Evolutionary conservation across 2,329 filamentous ascomycete genomes (phyloP), one percentile per base, ranked within the genome.

Genomic region (Mycosphaerella arachidis): DNA sequence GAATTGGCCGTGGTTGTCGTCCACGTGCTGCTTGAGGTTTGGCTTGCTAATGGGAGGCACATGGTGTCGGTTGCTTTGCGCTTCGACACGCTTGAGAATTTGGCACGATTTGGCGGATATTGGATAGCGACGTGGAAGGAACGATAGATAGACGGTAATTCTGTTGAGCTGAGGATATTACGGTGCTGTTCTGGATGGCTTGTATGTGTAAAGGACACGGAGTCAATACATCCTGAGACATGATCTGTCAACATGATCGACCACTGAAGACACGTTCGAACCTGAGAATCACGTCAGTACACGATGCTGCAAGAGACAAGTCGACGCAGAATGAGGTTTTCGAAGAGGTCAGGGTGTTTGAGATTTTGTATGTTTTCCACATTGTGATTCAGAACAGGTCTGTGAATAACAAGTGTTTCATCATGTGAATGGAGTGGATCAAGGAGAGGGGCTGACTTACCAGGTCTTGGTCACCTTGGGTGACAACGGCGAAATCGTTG

Each of bases 381-480:
- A 70, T 63, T 31, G 48, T 60, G 50, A 63, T 67, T 70, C 66
- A 55, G 66, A 67, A 67, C 68, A 70, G 68, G 68, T 70, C 68
- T 70, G 66, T 70, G 68, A 65, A 63, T 65, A 59, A 59, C 55
- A 61, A 58, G 37, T 59, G 55, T 66, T 60, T 68, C 68, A 69
- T 69, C 66, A 68, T 57, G n/a, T 53, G 50, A 57, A 61, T 35
- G 46, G 31, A 40, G 40, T 48, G 18, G 48, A 16, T 52, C 56
- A 50, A 51, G n/a, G n/a, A n/a, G 56, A 3, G n/a, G 27, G 24
- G 18, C 13, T 54, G 6, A 30, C 50, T 50, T 29, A 50, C 46
- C 50, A 30, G n/a, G 37, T 30, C 9, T 20, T 48, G n/a, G 24
- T 33, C 24, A 56, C 29, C 3, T 51, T 10, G 48, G 6, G 20